These are phyloP conservation scores for Pythium coloratum DNA, from an alignment of 352 stramenopile genomes.

Conservation along the genomic window DNA sequence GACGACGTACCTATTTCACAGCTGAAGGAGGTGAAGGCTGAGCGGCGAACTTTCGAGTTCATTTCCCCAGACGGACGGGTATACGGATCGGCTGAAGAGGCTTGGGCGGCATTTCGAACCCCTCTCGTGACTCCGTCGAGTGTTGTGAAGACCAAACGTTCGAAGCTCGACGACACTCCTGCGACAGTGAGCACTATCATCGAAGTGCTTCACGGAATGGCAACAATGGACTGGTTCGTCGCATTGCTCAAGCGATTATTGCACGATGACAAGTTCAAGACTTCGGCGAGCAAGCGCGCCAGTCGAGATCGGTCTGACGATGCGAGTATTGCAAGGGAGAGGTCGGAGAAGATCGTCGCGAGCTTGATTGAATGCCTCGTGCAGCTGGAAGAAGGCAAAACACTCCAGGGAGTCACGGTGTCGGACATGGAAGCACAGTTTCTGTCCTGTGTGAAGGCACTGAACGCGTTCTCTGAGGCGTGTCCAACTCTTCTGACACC, in stretches of 20 bases:
- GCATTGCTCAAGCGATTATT: constrained; percentile 65
- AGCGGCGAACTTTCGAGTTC: constrained; percentile 33
- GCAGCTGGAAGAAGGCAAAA: constrained; percentile 67
- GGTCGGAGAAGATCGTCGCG: constrained; percentile 65
- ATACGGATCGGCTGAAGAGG: constrained; percentile 51
- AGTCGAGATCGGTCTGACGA: constrained; percentile 52
- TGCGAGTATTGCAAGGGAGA: constrained; percentile 44
- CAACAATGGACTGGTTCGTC: constrained; percentile 73
- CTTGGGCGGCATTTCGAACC: constrained; percentile 57
- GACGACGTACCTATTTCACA: background rate
- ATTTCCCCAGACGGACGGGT: constrained; percentile 58
- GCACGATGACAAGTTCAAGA: constrained; percentile 28
- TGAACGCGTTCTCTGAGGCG: constrained; percentile 76
- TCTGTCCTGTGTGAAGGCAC: constrained; percentile 72
- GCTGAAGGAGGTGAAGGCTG: background rate
- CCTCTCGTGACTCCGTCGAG: constrained; percentile 58
- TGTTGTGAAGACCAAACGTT: constrained; percentile 60
- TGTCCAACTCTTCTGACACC: constrained; percentile 50
- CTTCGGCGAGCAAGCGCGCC: constrained; percentile 18
- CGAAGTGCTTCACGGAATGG: constrained; percentile 75
- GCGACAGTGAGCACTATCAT: constrained; percentile 69
- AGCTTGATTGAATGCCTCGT: constrained; percentile 66
- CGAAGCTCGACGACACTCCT: constrained; percentile 61
- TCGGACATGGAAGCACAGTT: constrained; percentile 60
- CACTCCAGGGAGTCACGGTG: constrained; percentile 57